Base-by-base conservation (phyloP, 306 rosid species). In the Datisca glomerata region DNA sequence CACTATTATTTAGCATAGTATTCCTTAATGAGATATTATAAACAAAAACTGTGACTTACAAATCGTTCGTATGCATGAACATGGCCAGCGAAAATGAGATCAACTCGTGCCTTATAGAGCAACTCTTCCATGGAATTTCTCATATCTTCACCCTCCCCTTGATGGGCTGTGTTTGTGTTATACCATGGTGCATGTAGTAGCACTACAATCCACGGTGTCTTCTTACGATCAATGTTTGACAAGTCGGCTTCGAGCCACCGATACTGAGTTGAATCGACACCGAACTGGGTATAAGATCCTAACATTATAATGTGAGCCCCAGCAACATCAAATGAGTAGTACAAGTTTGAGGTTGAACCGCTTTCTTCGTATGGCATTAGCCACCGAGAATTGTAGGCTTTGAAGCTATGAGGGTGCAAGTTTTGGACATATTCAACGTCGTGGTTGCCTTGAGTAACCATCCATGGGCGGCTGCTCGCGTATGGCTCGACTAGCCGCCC, bases 61-160 rank as follows among this genome's bases (percentile, higher is more conserved):
- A 89, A 80, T 23, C 97, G 93, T 53, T 89, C 98, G 20, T 83
- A 80, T 33, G 95, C 95, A 50, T 89, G 93, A 7, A 84, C 86
- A 31, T 87, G 97, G 0, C 94, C 94, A 0, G 94, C 65, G 50
- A 62, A 76, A 66, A 87, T 79, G 45, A 70, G 41, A 57, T 89
- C 98, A 33, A 84, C 86, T 0, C 72, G 77, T 23, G 91, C 83
- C 10, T 44, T 11, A 39, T 70, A 77, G 38, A 89, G 73, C 62
- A 89, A 49, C 11, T 29, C 61, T 68, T 89, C 95, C 91, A 89
- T 80, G 48, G 67, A 19, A 1, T 42, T 53, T 51, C 70, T 89
- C 95, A 89, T 83, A n/a, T 8, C 20, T 57, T 72, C 86, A 16
- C 7, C 0, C 41, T 89, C 97, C 10, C 69, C 75, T 40, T 68